A percentile compares a stretch with the other conserved stretches of the same genome.
Evolutionary conservation across 176 grass and related monocot genomes (phyloP).

Genomic region (Aegilops speltoides): DNA sequence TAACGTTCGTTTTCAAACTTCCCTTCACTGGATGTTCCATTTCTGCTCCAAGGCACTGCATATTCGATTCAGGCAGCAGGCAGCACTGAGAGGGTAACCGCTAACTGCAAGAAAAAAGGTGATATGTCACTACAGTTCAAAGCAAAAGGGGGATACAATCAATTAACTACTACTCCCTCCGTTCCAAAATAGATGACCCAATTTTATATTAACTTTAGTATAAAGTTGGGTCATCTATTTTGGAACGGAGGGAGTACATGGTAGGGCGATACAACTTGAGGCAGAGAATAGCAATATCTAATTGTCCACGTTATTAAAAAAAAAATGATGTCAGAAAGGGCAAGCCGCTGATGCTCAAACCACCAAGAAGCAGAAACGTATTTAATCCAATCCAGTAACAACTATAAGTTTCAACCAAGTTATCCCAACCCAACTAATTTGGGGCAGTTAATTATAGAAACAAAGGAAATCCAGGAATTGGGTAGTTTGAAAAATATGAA

Average conservation of each 20-base stretch:
- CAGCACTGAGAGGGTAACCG: slow-evolving; percentile 87
- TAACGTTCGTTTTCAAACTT: neutral
- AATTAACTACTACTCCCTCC: neutral
- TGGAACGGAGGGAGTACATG: no score
- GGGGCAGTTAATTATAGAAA: neutral
- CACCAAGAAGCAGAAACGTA: neutral
- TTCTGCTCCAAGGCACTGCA: slow-evolving; percentile 88
- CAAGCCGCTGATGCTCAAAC: neutral
- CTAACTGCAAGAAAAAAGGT: slow-evolving; percentile 63
- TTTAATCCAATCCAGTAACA: neutral
- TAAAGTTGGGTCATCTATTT: no score
- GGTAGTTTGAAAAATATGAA: neutral
- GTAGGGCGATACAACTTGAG: neutral
- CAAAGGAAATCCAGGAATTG: neutral
- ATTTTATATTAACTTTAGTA: no score
- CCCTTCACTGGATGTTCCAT: slow-evolving; percentile 74
- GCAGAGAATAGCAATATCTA: neutral
- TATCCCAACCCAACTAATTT: neutral
- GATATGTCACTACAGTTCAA: neutral
- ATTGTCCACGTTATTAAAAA: neutral
- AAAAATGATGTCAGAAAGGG: neutral
- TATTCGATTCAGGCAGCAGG: slow-evolving; percentile 94
- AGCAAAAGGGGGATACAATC: neutral
- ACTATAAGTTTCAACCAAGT: neutral
- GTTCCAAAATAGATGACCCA: no score